A percentile compares a stretch with the other conserved stretches of the same genome.
These are phyloP conservation scores for Mycosphaerella arachidis DNA, from an alignment of 2,329 filamentous ascomycete species.

Conservation along the genomic window DNA sequence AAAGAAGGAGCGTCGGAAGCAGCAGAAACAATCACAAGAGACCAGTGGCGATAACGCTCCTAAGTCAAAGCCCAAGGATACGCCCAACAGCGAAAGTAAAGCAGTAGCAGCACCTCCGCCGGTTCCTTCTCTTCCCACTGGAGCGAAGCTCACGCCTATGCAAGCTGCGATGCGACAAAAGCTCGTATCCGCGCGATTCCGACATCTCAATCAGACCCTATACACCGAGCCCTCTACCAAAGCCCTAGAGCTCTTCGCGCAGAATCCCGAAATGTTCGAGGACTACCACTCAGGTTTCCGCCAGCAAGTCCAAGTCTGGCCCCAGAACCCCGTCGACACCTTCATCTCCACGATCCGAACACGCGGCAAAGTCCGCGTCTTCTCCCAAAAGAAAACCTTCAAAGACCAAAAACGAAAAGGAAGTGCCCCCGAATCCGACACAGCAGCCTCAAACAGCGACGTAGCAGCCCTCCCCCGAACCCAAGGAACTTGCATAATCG, in stretches of 20 bases:
- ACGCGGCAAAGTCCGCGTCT: slow-evolving; percentile 55
- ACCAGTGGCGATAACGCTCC: slow-evolving; percentile 5
- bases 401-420: slow-evolving; percentile 40
- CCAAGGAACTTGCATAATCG: slow-evolving; percentile 69
- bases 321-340: slow-evolving; percentile 87
- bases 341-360: slow-evolving; percentile 69
- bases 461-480: slow-evolving; percentile 61
- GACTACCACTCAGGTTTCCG: slow-evolving; percentile 97
- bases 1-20: slow-evolving; percentile 26
- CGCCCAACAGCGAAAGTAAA: slow-evolving; percentile 6
- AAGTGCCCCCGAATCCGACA: slow-evolving; percentile 16
- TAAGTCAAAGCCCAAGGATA: slow-evolving; percentile 13
- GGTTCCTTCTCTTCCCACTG: slow-evolving; percentile 32
- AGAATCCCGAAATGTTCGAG: slow-evolving; percentile 86
- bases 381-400: slow-evolving; percentile 32
- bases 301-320: slow-evolving; percentile 92
- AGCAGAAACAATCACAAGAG: slow-evolving; percentile 32
- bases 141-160: slow-evolving; percentile 75
- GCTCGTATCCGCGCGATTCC: slow-evolving; percentile 90
- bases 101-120: slow-evolving; percentile 18
- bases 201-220: slow-evolving; percentile 92
- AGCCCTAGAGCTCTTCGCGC: slow-evolving; percentile 75
- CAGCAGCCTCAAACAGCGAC: slow-evolving; percentile 24
- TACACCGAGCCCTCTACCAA: slow-evolving; percentile 86
- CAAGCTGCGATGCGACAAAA: slow-evolving; percentile 94